A percentile compares a stretch with the other conserved stretches of the same genome.
Conservation (phyloP, 179 eudicot genomes). For the Beta macrorhiza region DNA sequence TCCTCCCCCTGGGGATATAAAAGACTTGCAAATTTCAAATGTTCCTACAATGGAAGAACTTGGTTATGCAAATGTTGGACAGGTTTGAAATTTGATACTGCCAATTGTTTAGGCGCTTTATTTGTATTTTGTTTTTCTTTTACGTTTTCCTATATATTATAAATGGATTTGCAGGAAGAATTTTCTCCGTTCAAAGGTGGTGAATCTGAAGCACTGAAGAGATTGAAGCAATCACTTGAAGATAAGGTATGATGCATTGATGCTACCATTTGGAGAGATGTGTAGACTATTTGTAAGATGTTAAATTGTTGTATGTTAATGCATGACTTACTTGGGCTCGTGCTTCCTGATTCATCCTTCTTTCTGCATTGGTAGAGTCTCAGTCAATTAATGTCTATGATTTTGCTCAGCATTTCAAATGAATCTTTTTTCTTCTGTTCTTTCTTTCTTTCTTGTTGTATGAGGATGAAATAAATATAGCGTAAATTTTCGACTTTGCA, state of each 20-base stretch:
- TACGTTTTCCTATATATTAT: neutral
- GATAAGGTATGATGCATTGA: conserved; percentile 47
- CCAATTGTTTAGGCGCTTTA: neutral
- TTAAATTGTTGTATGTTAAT: neutral
- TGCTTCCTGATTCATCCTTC: neutral
- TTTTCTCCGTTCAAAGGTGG: conserved; percentile 82
- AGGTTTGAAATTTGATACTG: conserved; percentile 40
- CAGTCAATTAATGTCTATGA: neutral
- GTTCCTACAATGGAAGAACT: conserved; percentile 75
- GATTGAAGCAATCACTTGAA: conserved; percentile 52
- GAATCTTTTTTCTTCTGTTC: too few relatives aligned
- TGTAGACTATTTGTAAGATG: neutral
- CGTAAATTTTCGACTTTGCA: neutral
- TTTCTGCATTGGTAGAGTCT: neutral
- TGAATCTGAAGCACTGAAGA: conserved; percentile 81
- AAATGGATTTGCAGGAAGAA: conserved; percentile 51
- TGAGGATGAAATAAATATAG: neutral
- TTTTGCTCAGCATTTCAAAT: neutral
- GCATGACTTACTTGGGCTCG: neutral
- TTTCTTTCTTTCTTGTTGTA: neutral
- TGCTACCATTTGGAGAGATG: neutral
- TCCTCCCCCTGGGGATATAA: conserved; percentile 59
- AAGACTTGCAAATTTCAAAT: conserved; percentile 38
- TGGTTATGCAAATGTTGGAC: conserved; percentile 57
- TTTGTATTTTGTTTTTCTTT: too few relatives aligned